A percentile compares a stretch with the other conserved stretches of the same genome.
Conservation (phyloP, 73 alveolate species). For the Uronychia setigera region DNA sequence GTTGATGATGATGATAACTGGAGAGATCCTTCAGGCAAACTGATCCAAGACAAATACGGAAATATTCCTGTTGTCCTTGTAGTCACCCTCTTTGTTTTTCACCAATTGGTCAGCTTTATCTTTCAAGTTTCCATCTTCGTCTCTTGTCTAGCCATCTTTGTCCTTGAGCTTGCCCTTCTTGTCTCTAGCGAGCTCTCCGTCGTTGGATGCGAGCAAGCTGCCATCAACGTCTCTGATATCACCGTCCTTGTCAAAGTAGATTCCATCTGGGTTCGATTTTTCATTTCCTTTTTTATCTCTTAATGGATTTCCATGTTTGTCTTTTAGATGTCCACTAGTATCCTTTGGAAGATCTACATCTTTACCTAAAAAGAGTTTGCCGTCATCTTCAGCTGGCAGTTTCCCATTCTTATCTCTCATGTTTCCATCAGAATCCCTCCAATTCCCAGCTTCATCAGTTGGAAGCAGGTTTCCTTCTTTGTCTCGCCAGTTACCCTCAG, state of each 20-base stretch:
- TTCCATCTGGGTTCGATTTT: neutral
- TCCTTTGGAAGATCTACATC: neutral
- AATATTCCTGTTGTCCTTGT: neutral
- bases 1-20: neutral
- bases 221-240: neutral
- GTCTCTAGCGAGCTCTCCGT: slow-evolving; percentile 1
- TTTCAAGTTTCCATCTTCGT: neutral
- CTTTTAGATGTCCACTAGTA: neutral
- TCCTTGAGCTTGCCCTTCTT: neutral
- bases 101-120: neutral
- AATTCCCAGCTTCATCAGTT: neutral
- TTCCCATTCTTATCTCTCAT: neutral
- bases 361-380: neutral
- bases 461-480: neutral
- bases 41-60: neutral
- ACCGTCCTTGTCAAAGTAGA: neutral
- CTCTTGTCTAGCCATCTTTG: neutral
- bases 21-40: neutral
- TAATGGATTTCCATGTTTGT: neutral
- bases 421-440: neutral
- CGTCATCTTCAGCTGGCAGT: neutral
- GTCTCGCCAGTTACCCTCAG: neutral
- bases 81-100: neutral
- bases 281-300: neutral
- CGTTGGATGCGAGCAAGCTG: neutral